Base-by-base conservation (phyloP, 192 early-diverging fungal species). In the Coemansia sp. region DNA sequence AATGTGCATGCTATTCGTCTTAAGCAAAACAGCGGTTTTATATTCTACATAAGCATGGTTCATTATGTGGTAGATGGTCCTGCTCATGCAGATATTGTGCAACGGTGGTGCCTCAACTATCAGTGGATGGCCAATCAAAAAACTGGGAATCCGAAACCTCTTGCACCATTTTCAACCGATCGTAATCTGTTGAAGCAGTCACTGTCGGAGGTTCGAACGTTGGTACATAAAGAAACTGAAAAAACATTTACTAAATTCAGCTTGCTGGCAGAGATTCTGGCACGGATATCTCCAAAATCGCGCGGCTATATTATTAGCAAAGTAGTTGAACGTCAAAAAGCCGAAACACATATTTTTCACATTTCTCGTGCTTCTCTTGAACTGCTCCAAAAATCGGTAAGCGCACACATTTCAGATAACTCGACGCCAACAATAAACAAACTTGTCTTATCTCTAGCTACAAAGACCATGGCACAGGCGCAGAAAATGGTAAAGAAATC, bases 1-100 rank as follows among this genome's bases (percentile, higher is more conserved):
- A 81, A 81, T 48, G 68, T 81, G 0, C 78, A 81, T 48, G 70
- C 75, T 18, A 22, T 81, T 32, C 48, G 78, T 20, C 67, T 81
- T 3, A 67, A 60, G 11, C 56, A 64, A 2, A 81, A 81, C 51
- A 81, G 78, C 57, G 78, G 78, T 17, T 56, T 81, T 14, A 63
- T 75, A 28, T 58, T 81, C 14, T 81, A 75, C 48, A 45, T 72
- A 10, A 81, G 78, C 61, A 72, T 81, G 25, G 69, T 70, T 7
- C 78, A 81, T 49, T 75, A 75, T 25, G 70, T 71, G 11, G 28
- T 75, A 6, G 78, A 81, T 25, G 78, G 78, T 5, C 72, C 68
- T 18, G 66, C 59, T 0, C 77, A 80, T 28, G 71, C 75, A 69
- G 69, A 72, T 45, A 38, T 80, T 25, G 67, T 80, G 29, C 30